These are phyloP conservation scores for Blastobotrys americana DNA, from an alignment of 805 yeast genomes.

Conservation along the genomic window DNA sequence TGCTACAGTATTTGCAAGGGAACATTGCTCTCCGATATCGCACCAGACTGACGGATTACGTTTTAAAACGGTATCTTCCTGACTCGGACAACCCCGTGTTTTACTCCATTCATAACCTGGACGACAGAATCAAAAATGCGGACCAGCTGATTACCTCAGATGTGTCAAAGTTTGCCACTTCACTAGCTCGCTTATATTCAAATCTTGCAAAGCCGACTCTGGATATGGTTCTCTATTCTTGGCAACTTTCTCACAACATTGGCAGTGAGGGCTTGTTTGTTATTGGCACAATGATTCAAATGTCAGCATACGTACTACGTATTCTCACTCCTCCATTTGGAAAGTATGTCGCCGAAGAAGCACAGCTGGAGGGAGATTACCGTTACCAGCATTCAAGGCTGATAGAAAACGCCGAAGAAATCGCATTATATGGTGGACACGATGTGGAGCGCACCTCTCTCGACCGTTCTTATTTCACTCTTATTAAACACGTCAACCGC, in stretches of 20 bases:
- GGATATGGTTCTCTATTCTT: slow-evolving; percentile 73
- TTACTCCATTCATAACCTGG: slow-evolving; percentile 61
- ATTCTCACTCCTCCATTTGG: slow-evolving; percentile 88
- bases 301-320: slow-evolving; percentile 65
- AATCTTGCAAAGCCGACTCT: slow-evolving; percentile 77
- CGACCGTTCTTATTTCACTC: slow-evolving; percentile 73
- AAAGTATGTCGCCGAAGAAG: slow-evolving; percentile 63
- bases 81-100: slow-evolving; percentile 57
- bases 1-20: slow-evolving; percentile 40
- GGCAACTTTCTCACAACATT: slow-evolving; percentile 50
- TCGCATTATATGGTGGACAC: slow-evolving; percentile 80
- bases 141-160: slow-evolving; percentile 81
- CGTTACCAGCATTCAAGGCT: slow-evolving; percentile 77
- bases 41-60: slow-evolving; percentile 51
- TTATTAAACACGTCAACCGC: slow-evolving; percentile 68
- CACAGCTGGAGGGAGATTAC: slow-evolving; percentile 77
- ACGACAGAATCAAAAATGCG: slow-evolving; percentile 56
- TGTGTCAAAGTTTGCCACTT: slow-evolving; percentile 61
- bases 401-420: slow-evolving; percentile 73
- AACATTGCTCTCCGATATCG: slow-evolving; percentile 43
- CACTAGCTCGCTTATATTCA: slow-evolving; percentile 69
- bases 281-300: slow-evolving; percentile 71
- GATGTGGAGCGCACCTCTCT: slow-evolving; percentile 65
- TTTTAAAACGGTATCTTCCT: slow-evolving; percentile 68
- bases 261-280: slow-evolving; percentile 66